phyloP scores from a whole-genome alignment of 2,329 filamentous ascomycete genomes.

The Cladosporium sp. region DNA sequence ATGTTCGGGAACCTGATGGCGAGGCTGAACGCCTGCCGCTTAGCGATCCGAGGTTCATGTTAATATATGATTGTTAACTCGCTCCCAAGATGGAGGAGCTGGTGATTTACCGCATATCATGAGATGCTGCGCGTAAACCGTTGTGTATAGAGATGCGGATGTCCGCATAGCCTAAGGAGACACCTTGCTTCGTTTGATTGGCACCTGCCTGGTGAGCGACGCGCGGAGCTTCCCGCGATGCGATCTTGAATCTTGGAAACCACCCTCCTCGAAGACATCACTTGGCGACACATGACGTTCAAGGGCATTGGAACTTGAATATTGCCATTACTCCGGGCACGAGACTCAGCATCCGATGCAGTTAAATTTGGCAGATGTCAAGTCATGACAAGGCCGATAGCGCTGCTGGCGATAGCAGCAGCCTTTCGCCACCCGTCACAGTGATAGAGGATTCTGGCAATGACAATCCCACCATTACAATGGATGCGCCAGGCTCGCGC shows the following conservation, averaged over 20 bases:
- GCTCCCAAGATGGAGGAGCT: slow-evolving; percentile 1
- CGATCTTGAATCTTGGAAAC: background rate
- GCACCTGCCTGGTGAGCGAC: background rate
- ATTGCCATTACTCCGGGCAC: background rate
- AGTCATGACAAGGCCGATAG: slow-evolving; percentile 10
- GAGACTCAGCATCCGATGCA: background rate
- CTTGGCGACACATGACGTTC: slow-evolving; percentile 1
- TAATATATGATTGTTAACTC: background rate
- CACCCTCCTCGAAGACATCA: background rate
- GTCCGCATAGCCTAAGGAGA: slow-evolving; percentile 7
- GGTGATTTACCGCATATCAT: background rate
- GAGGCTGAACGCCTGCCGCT: slow-evolving; percentile 46
- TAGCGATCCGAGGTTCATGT: slow-evolving; percentile 16
- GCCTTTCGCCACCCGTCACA: slow-evolving; percentile 10
- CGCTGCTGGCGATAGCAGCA: slow-evolving; percentile 4
- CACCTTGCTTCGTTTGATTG: slow-evolving; percentile 18
- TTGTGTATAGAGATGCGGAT: background rate
- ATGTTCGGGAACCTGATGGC: slow-evolving; percentile 80
- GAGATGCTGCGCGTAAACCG: background rate
- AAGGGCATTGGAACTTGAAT: background rate
- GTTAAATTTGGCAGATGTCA: slow-evolving; percentile 8
- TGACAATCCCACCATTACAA: background rate
- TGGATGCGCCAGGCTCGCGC: background rate
- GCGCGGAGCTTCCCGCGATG: background rate
- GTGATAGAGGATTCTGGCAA: background rate